Evolutionary conservation across 169 alveolate species (phyloP).

Genomic region (Amoebophrya sp.): DNA sequence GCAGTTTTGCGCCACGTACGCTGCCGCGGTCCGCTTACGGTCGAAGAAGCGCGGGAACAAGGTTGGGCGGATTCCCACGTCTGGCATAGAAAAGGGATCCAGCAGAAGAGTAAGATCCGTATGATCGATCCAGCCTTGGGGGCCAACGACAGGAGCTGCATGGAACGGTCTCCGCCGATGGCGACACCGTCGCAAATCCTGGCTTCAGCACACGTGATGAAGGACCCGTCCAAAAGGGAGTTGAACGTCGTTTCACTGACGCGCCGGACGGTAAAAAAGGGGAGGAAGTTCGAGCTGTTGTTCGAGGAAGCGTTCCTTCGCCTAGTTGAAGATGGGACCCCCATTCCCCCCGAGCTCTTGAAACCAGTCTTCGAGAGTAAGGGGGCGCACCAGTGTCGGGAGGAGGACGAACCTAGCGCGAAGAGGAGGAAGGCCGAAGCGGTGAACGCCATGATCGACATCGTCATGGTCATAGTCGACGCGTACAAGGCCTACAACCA

Average conservation of each 20-base stretch:
- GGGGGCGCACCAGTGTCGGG: too few relatives aligned
- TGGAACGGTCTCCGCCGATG: neutral
- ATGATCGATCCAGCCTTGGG: neutral
- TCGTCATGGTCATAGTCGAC: neutral
- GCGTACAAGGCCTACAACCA: neutral
- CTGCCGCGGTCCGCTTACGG: too few relatives aligned
- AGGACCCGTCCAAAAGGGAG: neutral
- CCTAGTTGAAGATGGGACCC: neutral
- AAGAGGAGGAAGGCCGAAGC: too few relatives aligned
- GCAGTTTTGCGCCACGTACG: too few relatives aligned
- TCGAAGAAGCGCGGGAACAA: too few relatives aligned
- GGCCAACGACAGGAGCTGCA: neutral
- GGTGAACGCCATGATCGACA: too few relatives aligned
- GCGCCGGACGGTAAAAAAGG: neutral
- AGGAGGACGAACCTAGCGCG: too few relatives aligned
- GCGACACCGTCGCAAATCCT: neutral
- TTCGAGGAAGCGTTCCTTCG: neutral
- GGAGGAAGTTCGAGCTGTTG: neutral
- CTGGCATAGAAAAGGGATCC: neutral
- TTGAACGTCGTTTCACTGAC: neutral
- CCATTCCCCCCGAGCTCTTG: neutral
- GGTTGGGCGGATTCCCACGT: too few relatives aligned
- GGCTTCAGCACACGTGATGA: neutral
- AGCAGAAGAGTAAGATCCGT: neutral
- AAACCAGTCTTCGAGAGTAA: too few relatives aligned